Evolutionary conservation across 2,329 filamentous ascomycete species (phyloP).

Genomic region (Penicillium brasilianum): DNA sequence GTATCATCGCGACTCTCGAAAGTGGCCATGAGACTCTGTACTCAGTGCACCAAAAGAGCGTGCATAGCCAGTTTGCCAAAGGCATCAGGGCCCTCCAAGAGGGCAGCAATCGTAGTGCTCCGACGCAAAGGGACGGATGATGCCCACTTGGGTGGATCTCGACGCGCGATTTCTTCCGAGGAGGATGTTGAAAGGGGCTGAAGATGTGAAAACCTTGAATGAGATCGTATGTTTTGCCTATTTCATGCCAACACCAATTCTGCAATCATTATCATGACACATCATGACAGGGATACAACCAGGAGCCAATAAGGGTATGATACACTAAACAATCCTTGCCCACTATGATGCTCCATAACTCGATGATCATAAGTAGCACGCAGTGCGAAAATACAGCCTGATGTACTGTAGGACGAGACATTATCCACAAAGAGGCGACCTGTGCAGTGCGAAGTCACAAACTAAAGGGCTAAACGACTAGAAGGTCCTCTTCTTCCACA

Average conservation of each 20-base stretch:
- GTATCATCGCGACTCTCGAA: not conserved
- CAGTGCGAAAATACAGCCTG: not conserved
- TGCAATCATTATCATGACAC: not conserved
- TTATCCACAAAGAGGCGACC: not conserved
- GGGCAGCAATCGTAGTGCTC: not conserved
- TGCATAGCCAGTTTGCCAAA: not conserved
- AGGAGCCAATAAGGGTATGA: not conserved
- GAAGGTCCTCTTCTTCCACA: conserved; percentile 27
- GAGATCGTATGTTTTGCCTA: not conserved
- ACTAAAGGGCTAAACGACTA: not conserved
- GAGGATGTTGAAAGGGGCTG: not conserved
- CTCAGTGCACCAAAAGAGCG: not conserved
- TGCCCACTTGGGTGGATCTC: not conserved
- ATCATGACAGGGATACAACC: not conserved
- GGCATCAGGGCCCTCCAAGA: not conserved
- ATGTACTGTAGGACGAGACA: not conserved
- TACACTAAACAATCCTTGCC: not conserved
- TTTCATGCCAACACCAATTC: not conserved
- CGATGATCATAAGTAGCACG: not conserved
- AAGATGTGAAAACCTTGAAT: not conserved
- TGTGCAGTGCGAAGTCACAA: not conserved
- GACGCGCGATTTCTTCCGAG: not conserved
- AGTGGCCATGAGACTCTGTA: not conserved
- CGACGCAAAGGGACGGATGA: not conserved
- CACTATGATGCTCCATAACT: not conserved